Percentiles rank a stretch among this genome's conserved stretches.
These are phyloP conservation scores for Xylaria nigripes DNA, from an alignment of 495 filamentous ascomycete species.

Conservation along the genomic window DNA sequence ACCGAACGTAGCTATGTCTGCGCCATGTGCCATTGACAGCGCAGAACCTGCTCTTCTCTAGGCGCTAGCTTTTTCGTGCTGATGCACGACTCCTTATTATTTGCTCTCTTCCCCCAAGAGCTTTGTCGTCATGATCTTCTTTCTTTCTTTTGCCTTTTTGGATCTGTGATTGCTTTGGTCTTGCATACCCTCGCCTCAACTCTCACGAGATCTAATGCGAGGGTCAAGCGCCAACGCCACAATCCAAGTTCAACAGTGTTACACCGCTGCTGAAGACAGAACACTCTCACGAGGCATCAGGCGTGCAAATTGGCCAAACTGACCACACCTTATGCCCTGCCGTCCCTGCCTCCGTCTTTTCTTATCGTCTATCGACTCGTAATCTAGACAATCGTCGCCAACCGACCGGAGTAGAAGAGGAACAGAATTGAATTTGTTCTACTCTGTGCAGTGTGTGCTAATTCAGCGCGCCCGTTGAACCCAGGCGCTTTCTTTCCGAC, in stretches of 20 bases:
- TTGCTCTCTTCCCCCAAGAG: constrained; percentile 28
- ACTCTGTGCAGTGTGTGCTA: constrained; percentile 19
- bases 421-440: constrained; percentile 6
- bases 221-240: constrained; percentile 17
- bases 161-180: constrained; percentile 26
- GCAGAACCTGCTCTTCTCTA: constrained; percentile 29
- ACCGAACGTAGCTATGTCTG: constrained; percentile 17
- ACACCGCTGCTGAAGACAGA: constrained; percentile 24
- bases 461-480: constrained; percentile 23
- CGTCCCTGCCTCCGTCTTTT: constrained; percentile 21
- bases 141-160: constrained; percentile 26
- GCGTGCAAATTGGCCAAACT: constrained; percentile 13
- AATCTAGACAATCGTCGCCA: constrained; percentile 5
- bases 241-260: constrained; percentile 24
- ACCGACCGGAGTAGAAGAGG: neutral
- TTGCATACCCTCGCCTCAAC: constrained; percentile 22
- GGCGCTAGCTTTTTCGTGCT: constrained; percentile 29
- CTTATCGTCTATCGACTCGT: constrained; percentile 4
- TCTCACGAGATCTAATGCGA: constrained; percentile 22
- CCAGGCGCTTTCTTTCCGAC: constrained; percentile 19
- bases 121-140: constrained; percentile 28
- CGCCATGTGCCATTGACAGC: constrained; percentile 30
- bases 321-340: constrained; percentile 16
- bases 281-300: constrained; percentile 21
- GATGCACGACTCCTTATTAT: constrained; percentile 25